A percentile compares a stretch with the other conserved stretches of the same genome.
These are phyloP conservation scores for Neonectria sp. DNA, from an alignment of 2,329 filamentous ascomycete species.

Conservation along the genomic window DNA sequence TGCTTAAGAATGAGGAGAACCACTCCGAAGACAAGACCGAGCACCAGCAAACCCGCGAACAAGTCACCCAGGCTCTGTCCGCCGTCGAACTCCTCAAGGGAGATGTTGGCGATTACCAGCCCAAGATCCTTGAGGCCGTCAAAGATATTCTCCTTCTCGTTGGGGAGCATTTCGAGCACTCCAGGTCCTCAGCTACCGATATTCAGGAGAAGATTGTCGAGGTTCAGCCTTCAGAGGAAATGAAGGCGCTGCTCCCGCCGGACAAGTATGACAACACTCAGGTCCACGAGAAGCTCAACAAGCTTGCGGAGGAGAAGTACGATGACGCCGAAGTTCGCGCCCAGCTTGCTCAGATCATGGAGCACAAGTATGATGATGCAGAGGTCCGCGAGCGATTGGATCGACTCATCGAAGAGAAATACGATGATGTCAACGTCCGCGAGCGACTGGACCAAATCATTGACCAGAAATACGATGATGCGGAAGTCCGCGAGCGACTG, in stretches of 20 bases:
- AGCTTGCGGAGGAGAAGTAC: slow-evolving; percentile 47
- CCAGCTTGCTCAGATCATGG: slow-evolving; percentile 49
- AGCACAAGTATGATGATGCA: slow-evolving; percentile 72
- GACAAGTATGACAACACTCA: slow-evolving; percentile 65
- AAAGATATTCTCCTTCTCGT: slow-evolving; percentile 89
- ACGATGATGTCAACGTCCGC: slow-evolving; percentile 62
- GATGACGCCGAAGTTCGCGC: slow-evolving; percentile 49
- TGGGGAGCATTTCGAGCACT: slow-evolving; percentile 90
- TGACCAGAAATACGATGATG: slow-evolving; percentile 45
- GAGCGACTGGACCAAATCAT: slow-evolving; percentile 68
- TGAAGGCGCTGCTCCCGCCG: slow-evolving; percentile 65
- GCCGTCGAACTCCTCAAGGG: slow-evolving; percentile 83
- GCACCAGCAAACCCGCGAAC: slow-evolving; percentile 86
- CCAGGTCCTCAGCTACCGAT: slow-evolving; percentile 74
- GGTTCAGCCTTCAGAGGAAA: slow-evolving; percentile 72
- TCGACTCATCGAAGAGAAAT: slow-evolving; percentile 72
- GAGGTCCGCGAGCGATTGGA: slow-evolving; percentile 55
- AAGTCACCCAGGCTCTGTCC: slow-evolving; percentile 81
- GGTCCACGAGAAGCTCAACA: slow-evolving; percentile 50
- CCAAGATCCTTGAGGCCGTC: slow-evolving; percentile 88
- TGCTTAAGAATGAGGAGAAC: slow-evolving; percentile 81
- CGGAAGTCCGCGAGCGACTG: slow-evolving; percentile 43
- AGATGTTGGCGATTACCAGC: slow-evolving; percentile 86
- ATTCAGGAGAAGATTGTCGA: slow-evolving; percentile 74
- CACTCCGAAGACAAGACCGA: slow-evolving; percentile 82